Evolutionary conservation across 2,329 filamentous ascomycete genomes (phyloP), one percentile per base, ranked within the genome.

Genomic region (Paecilomyces sp.): DNA sequence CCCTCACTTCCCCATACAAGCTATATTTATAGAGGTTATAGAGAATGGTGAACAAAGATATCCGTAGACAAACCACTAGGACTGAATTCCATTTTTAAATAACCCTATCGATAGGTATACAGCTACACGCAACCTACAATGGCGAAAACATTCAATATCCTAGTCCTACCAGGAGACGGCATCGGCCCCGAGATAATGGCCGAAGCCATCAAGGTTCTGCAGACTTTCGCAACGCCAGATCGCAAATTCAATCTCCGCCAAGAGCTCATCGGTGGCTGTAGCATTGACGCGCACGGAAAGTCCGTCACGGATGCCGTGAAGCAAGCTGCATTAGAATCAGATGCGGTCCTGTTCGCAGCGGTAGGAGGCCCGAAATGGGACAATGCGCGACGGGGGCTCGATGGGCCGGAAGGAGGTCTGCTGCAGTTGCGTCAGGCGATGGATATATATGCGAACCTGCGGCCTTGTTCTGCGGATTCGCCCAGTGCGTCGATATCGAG

Each of bases 301-400:
- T 84, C 92, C 25, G 81, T 96, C 59, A 94, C 91, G 34, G 85
- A 92, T 65, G 83, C 87, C 67, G 89, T 91, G 62, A 89, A 96
- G 68, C 79, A 81, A 7, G 91, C 90, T 24, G 90, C 90, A 64
- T 90, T 93, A 71, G 78, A 82, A 41, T 90, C 91, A 60, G 88
- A 95, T 73, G 92, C 92, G 7, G 88, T 96, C 54, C 86, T 96
- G 56, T 88, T 97, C 61, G 92, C 91, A 60, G 90, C 91, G 66
- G 93, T 96, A 66, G 92, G 92, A 62, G 92, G 92, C 1, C 92
- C 92, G 15, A 85, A 96, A 89, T 96, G 91, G 91, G 91, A 92
- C 65, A 91, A 89, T 55, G 65, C 66, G 18, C 69, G 73, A 11
- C 65, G 65, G 28, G 90, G 89, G 63, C 79, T 86, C 55, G 88